Evolutionary conservation across 1,284 basidiomycete genomes (phyloP).

Genomic region (Pholiota adiposa): DNA sequence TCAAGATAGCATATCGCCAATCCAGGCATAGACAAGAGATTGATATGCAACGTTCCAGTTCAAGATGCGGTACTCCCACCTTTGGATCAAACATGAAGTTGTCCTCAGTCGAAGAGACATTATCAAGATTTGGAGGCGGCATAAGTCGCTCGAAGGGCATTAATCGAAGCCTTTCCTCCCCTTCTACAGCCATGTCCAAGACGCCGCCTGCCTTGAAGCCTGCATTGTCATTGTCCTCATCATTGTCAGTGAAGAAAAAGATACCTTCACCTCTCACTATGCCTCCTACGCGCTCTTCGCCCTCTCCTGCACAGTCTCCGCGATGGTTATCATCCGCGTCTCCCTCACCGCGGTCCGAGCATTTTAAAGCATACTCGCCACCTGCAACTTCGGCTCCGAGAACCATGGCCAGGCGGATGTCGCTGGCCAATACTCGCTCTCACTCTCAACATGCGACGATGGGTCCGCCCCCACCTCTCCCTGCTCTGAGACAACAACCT

Average conservation of each 20-base stretch:
- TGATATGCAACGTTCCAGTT: slow-evolving; percentile 42
- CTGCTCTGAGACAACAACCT: slow-evolving; percentile 16
- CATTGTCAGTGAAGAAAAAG: slow-evolving; percentile 35
- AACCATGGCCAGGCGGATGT: slow-evolving; percentile 17
- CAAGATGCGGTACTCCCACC: slow-evolving; percentile 59
- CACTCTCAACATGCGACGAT: slow-evolving; percentile 9
- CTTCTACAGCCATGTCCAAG: slow-evolving; percentile 20
- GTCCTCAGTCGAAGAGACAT: slow-evolving; percentile 45
- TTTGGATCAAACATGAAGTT: slow-evolving; percentile 55
- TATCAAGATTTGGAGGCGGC: slow-evolving; percentile 41
- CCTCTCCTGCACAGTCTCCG: slow-evolving; percentile 17
- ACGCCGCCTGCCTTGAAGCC: slow-evolving; percentile 23
- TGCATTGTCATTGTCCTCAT: slow-evolving; percentile 20
- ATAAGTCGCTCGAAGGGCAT: slow-evolving; percentile 28
- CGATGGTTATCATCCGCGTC: slow-evolving; percentile 9
- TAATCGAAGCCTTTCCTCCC: slow-evolving; percentile 18
- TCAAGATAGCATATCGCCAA: slow-evolving; percentile 17
- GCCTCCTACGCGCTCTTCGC: slow-evolving; percentile 20
- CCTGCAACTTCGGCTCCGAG: slow-evolving; percentile 8
- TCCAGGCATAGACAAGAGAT: slow-evolving; percentile 20
- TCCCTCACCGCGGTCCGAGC: slow-evolving; percentile 8
- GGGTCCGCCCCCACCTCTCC: slow-evolving; percentile 14
- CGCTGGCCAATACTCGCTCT: slow-evolving; percentile 20
- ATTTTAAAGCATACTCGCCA: not conserved
- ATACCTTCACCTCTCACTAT: slow-evolving; percentile 42